A percentile compares a stretch with the other conserved stretches of the same genome.
Evolutionary conservation across 371 early-diverging fungal species (phyloP).

Genomic region (Saksenaea vasiformis): DNA sequence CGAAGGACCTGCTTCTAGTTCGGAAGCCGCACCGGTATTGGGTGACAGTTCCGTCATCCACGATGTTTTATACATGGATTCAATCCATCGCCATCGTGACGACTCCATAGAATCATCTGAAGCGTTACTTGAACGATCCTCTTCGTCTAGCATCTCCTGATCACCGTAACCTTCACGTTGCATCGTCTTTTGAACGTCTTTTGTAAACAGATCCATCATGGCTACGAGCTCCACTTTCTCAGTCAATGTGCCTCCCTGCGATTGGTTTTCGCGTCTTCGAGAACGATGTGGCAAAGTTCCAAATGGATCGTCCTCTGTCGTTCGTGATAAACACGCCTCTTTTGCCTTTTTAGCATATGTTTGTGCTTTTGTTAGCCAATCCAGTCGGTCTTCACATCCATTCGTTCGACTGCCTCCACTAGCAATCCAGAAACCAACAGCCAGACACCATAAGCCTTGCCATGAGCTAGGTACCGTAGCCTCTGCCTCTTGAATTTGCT

Average conservation of each 20-base stretch:
- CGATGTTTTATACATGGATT: conserved; percentile 16
- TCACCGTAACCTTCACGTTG: conserved; percentile 10
- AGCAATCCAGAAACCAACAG: conserved; percentile 30
- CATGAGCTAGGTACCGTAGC: conserved; percentile 8
- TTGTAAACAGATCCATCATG: conserved; percentile 4
- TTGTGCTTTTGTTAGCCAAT: conserved; percentile 14
- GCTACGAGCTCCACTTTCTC: not conserved
- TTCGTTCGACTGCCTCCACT: conserved; percentile 11
- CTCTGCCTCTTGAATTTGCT: conserved; percentile 17
- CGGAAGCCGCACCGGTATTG: not conserved
- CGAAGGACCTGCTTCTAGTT: not conserved
- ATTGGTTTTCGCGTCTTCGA: not conserved
- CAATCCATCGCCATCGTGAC: conserved; percentile 19
- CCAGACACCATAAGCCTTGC: conserved; percentile 29
- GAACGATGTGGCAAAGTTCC: not conserved
- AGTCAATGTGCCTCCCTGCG: not conserved
- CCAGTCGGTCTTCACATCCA: conserved; percentile 19
- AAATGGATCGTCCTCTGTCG: not conserved
- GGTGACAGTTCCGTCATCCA: not conserved
- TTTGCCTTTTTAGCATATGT: conserved; percentile 3
- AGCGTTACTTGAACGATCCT: not conserved
- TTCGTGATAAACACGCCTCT: not conserved
- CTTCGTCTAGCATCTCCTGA: not conserved
- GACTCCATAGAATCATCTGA: not conserved
- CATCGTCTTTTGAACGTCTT: conserved; percentile 2